phyloP scores from a whole-genome alignment of 2,329 filamentous ascomycete genomes.

The Arthrobotrys pseudoclavata region DNA sequence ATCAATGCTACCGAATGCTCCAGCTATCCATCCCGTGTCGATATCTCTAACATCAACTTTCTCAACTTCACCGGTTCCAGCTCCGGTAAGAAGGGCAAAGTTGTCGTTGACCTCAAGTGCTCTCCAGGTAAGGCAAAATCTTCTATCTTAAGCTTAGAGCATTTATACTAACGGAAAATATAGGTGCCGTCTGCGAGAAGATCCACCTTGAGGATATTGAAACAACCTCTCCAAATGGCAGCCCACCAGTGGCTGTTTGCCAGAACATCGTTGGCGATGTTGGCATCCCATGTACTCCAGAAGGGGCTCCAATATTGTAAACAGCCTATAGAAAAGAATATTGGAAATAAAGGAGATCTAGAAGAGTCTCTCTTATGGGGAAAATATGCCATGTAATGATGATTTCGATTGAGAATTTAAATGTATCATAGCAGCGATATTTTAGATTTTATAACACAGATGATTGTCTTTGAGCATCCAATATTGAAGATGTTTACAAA shows the following conservation, averaged over 20 bases:
- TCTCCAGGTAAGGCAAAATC: conserved; percentile 68
- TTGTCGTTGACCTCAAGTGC: conserved; percentile 72
- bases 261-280: conserved; percentile 70
- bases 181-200: conserved; percentile 70
- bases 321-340: not conserved
- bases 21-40: conserved; percentile 71
- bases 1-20: conserved; percentile 70
- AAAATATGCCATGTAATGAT: not conserved
- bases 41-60: conserved; percentile 73
- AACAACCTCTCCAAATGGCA: conserved; percentile 70
- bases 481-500: no score
- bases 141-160: not conserved
- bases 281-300: conserved; percentile 53
- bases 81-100: conserved; percentile 71
- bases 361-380: not conserved
- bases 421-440: conserved; percentile 41
- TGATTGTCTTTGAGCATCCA: no score
- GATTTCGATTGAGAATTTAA: not conserved
- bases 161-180: not conserved
- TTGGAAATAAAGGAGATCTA: not conserved
- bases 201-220: conserved; percentile 72
- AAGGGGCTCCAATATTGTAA: conserved; percentile 40
- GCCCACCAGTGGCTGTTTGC: conserved; percentile 61
- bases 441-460: not conserved
- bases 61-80: conserved; percentile 73